These are phyloP conservation scores for Geranium brycei DNA, from an alignment of 345 rosid species.

Conservation along the genomic window DNA sequence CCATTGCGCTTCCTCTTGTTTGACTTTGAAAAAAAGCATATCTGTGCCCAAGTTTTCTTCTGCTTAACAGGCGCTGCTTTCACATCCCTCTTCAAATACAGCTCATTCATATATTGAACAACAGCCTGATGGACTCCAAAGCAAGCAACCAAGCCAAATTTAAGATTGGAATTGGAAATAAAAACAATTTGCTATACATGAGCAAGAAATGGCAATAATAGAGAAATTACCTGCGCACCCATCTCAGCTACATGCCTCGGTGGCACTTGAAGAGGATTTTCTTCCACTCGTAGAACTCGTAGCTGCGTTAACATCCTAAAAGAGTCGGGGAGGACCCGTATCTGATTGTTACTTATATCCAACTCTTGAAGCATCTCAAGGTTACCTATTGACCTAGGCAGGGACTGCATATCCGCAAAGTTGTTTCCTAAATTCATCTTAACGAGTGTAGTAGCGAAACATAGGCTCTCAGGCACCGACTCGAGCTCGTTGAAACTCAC, in stretches of 20 bases:
- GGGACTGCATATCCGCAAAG: slow-evolving; percentile 66
- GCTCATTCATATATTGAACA: slow-evolving; percentile 73
- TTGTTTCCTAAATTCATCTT: slow-evolving; percentile 90
- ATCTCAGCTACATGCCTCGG: slow-evolving; percentile 58
- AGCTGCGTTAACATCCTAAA: slow-evolving; percentile 61
- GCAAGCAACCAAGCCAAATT: slow-evolving; percentile 13
- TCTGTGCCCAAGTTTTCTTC: slow-evolving; percentile 86
- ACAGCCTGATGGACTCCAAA: slow-evolving; percentile 43
- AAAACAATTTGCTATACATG: no score
- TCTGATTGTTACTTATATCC: slow-evolving; percentile 94
- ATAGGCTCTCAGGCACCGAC: slow-evolving; percentile 83
- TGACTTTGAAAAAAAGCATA: slow-evolving; percentile 81
- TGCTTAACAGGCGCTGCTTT: slow-evolving; percentile 52
- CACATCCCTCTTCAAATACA: slow-evolving; percentile 40
- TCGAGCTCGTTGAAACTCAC: slow-evolving; percentile 98
- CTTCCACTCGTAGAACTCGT: slow-evolving; percentile 48
- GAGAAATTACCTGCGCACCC: slow-evolving; percentile 73
- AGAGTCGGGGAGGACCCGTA: slow-evolving; percentile 73
- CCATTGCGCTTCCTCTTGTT: slow-evolving; percentile 78
- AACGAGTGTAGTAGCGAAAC: slow-evolving; percentile 70
- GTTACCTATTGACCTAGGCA: slow-evolving; percentile 88
- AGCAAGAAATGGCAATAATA: background rate
- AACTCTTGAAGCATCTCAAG: slow-evolving; percentile 87
- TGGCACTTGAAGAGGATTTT: slow-evolving; percentile 86
- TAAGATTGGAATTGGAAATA: background rate